Evolutionary conservation across 2,329 filamentous ascomycete species (phyloP).

Genomic region (Diaporthe vaccinii): DNA sequence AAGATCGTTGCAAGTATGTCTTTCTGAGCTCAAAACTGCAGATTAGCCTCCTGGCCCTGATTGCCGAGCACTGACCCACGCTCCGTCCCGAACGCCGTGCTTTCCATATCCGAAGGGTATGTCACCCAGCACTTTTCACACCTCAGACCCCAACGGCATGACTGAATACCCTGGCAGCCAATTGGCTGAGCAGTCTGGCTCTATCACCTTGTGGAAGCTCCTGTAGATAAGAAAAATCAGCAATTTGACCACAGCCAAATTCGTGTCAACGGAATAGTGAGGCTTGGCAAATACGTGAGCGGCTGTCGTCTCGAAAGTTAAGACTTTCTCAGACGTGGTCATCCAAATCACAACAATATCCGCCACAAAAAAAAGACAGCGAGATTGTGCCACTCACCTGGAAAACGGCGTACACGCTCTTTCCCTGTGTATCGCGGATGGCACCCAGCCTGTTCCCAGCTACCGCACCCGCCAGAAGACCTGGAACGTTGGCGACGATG

Average conservation of each 20-base stretch:
- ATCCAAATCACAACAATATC: too few species aligned
- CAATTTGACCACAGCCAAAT: constrained; percentile 31
- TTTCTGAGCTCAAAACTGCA: constrained; percentile 4
- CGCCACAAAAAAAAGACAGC: not conserved
- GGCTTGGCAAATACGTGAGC: not conserved
- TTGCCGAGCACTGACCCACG: not conserved
- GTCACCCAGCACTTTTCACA: not conserved
- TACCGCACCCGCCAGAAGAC: constrained; percentile 88
- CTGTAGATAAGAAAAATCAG: constrained; percentile 52
- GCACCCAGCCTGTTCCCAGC: constrained; percentile 94
- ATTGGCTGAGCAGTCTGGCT: constrained; percentile 82
- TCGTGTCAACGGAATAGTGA: not conserved
- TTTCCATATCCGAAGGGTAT: constrained; percentile 10
- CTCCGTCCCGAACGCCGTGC: constrained; percentile 38
- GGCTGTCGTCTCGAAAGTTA: not conserved
- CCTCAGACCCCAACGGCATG: constrained; percentile 74
- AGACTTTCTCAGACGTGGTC: not conserved
- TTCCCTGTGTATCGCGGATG: constrained; percentile 89
- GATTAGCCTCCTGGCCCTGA: not conserved
- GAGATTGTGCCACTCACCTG: constrained; percentile 58
- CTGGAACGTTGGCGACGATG: constrained; percentile 93
- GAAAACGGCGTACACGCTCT: constrained; percentile 95
- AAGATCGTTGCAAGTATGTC: not conserved
- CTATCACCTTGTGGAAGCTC: constrained; percentile 88
- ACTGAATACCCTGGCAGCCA: constrained; percentile 89